Evolutionary conservation across 148 eudicot species (phyloP).

Genomic region (Rhododendron henanense): DNA sequence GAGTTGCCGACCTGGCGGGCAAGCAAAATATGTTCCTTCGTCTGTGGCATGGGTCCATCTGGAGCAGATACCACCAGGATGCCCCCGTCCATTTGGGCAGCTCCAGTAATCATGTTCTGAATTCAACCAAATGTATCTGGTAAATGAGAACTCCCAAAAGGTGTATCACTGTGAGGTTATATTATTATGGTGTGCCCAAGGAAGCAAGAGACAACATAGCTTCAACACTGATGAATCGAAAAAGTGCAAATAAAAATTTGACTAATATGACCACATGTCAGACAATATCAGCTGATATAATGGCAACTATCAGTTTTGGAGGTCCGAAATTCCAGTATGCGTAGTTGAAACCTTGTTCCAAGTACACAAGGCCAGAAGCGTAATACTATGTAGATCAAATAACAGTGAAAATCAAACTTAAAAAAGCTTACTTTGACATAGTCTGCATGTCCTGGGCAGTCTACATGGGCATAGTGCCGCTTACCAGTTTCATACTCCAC

Average conservation of each 20-base stretch:
- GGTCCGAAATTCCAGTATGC: not conserved
- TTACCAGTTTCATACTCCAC: constrained; percentile 92
- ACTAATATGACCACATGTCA: not conserved
- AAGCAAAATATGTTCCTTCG: constrained; percentile 86
- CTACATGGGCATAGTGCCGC: constrained; percentile 83
- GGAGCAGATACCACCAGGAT: constrained; percentile 92
- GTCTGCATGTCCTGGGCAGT: constrained; percentile 88
- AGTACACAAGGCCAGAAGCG: not conserved
- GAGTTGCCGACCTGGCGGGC: constrained; percentile 59
- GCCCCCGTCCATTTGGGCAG: constrained; percentile 96
- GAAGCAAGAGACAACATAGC: not conserved
- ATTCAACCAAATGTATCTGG: constrained; percentile 3
- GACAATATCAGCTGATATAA: not conserved
- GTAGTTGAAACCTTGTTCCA: not conserved
- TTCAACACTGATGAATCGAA: not conserved
- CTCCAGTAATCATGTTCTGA: constrained; percentile 93
- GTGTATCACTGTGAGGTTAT: too few species aligned
- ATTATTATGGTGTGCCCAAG: not conserved
- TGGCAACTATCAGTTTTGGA: not conserved
- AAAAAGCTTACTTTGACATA: constrained; percentile 68
- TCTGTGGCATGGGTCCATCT: constrained; percentile 96
- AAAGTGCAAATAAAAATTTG: not conserved
- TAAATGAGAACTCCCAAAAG: not conserved
- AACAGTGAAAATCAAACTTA: constrained; percentile 1
- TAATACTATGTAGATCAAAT: not conserved